phyloP scores from a whole-genome alignment of 805 yeast species.

The Candida sithepensis region DNA sequence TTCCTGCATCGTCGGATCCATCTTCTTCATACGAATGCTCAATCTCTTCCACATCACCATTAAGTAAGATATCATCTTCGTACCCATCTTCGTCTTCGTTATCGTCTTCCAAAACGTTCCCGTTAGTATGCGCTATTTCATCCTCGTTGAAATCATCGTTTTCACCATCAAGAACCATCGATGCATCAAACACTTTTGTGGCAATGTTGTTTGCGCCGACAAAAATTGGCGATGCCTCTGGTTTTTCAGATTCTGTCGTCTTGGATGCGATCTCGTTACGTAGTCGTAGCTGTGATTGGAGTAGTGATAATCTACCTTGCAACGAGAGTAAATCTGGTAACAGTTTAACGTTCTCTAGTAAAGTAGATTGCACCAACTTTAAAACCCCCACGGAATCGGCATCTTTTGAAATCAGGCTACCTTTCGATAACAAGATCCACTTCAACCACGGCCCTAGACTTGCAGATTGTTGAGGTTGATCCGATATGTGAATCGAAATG shows the following conservation, averaged over 20 bases:
- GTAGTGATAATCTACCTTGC: constrained; percentile 80
- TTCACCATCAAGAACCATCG: constrained; percentile 29
- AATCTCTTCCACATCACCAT: constrained; percentile 5
- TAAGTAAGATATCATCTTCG: constrained; percentile 24
- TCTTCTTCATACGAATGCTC: neutral
- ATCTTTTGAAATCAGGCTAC: constrained; percentile 55
- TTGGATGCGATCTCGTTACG: constrained; percentile 49
- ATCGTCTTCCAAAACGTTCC: neutral
- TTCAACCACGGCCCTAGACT: constrained; percentile 65
- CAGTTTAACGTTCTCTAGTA: constrained; percentile 51
- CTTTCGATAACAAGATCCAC: constrained; percentile 71
- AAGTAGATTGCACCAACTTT: constrained; percentile 52
- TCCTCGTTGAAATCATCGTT: constrained; percentile 17
- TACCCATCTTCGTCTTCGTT: constrained; percentile 13
- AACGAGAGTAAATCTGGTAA: constrained; percentile 70
- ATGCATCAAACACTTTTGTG: constrained; percentile 19
- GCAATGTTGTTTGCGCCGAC: constrained; percentile 26
- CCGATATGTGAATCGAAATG: constrained; percentile 45
- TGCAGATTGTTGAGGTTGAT: constrained; percentile 47
- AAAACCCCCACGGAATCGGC: constrained; percentile 51
- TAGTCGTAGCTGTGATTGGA: constrained; percentile 70
- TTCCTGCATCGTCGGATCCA: constrained; percentile 1
- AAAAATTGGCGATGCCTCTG: constrained; percentile 2
- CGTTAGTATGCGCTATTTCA: neutral
- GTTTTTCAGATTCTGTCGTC: constrained; percentile 11